Evolutionary conservation across 345 rosid species (phyloP).

Genomic region (Hypericum androsaemum): DNA sequence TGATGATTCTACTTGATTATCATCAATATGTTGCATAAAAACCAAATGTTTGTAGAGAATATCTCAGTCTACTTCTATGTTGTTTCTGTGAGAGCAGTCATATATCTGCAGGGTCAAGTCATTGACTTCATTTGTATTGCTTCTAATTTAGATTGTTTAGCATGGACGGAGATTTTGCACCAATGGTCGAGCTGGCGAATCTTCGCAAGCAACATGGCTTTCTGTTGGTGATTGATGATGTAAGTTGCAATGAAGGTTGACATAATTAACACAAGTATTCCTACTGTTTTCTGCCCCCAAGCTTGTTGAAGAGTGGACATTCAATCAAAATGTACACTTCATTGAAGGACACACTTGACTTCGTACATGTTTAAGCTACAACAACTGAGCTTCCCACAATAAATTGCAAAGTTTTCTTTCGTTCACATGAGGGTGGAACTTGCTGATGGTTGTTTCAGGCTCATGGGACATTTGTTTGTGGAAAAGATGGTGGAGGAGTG

Average conservation of each 20-base stretch:
- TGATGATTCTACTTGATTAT: background rate
- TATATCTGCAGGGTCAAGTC: conserved; percentile 7
- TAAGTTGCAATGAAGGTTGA: conserved; percentile 29
- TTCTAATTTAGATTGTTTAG: conserved; percentile 64
- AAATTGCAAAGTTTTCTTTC: background rate
- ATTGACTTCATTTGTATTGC: conserved; percentile 6
- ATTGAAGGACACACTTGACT: too few species aligned
- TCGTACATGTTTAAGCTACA: too few species aligned
- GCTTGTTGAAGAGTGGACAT: background rate
- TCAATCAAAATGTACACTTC: background rate
- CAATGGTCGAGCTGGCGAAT: conserved; percentile 59
- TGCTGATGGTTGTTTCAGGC: conserved; percentile 41
- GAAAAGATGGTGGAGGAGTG: conserved; percentile 83
- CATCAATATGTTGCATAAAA: background rate
- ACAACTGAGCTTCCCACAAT: background rate
- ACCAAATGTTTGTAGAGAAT: background rate
- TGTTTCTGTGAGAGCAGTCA: background rate
- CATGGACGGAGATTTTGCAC: conserved; percentile 99
- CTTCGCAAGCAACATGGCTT: conserved; percentile 71
- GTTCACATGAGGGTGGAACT: background rate
- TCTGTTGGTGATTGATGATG: conserved; percentile 83
- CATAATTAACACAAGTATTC: conserved; percentile 8
- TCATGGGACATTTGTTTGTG: conserved; percentile 95
- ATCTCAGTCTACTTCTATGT: background rate
- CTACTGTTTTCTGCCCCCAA: background rate